phyloP scores from a whole-genome alignment of 768 basidiomycete species.

The Neoboletus subvelutipes region DNA sequence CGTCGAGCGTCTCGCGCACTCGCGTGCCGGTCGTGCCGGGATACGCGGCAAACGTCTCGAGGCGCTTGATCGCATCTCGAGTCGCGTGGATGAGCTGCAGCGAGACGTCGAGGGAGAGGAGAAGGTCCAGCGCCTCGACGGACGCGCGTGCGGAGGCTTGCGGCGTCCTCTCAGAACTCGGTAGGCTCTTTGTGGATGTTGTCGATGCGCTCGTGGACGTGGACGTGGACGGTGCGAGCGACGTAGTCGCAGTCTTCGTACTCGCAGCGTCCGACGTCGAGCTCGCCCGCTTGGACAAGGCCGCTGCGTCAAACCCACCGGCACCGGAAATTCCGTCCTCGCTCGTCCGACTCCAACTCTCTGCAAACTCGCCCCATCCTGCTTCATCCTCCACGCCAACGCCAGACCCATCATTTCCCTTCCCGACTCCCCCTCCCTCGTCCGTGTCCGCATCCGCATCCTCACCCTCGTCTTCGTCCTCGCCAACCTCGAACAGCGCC shows the following conservation, averaged over 20 bases:
- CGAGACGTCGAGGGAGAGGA: constrained; percentile 89
- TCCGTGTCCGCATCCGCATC: too few relatives aligned
- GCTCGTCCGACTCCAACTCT: constrained; percentile 4
- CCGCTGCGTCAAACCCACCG: background rate
- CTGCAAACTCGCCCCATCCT: constrained; percentile 25
- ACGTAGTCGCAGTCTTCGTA: background rate
- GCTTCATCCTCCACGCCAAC: constrained; percentile 19
- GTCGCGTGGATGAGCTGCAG: constrained; percentile 92
- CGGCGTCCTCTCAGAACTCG: background rate
- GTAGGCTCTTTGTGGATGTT: background rate
- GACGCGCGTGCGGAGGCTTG: constrained; percentile 19
- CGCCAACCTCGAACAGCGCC: too few relatives aligned
- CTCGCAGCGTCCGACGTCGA: constrained; percentile 1
- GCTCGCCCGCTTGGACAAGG: background rate
- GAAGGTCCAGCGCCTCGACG: constrained; percentile 64
- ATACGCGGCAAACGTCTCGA: constrained; percentile 87
- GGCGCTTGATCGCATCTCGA: constrained; percentile 87
- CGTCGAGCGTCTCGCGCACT: constrained; percentile 92
- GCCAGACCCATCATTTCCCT: background rate
- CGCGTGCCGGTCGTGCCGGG: constrained; percentile 85
- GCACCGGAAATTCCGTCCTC: background rate
- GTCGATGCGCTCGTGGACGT: background rate
- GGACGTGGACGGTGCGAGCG: background rate
- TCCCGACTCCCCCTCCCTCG: constrained; percentile 13
- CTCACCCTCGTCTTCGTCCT: too few relatives aligned